Percentiles rank a stretch among this genome's conserved stretches.
Conservation (phyloP, 352 stramenopile species). For the Detonula confervacea region DNA sequence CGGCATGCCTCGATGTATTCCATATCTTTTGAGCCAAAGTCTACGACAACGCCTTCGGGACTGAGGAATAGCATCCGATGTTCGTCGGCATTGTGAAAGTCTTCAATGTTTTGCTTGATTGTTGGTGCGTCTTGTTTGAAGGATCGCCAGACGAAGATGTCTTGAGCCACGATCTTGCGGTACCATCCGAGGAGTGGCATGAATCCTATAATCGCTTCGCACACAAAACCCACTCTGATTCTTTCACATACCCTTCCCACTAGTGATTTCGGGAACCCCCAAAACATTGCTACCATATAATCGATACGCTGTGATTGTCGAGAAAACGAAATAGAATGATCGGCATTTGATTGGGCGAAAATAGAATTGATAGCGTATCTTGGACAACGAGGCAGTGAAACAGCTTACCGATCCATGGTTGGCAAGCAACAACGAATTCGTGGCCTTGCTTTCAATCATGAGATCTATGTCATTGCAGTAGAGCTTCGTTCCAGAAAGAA, state of each 20-base stretch:
- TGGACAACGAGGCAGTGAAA: no score
- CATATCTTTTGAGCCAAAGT: constrained; percentile 49
- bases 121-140: constrained; percentile 53
- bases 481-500: constrained; percentile 43
- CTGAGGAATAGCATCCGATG: constrained; percentile 55
- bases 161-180: constrained; percentile 52
- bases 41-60: constrained; percentile 52
- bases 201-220: constrained; percentile 46
- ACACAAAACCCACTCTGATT: constrained; percentile 46
- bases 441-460: constrained; percentile 38
- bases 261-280: constrained; percentile 35
- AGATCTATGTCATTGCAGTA: constrained; percentile 47
- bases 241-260: constrained; percentile 10
- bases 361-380: neutral
- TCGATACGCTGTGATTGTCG: constrained; percentile 31
- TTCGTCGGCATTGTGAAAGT: constrained; percentile 44
- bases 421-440: constrained; percentile 38
- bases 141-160: constrained; percentile 58
- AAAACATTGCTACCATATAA: constrained; percentile 62
- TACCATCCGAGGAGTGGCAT: constrained; percentile 60
- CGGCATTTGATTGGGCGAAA: no score
- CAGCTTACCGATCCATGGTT: constrained; percentile 49
- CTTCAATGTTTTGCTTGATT: constrained; percentile 49
- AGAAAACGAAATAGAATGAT: neutral
- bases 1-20: constrained; percentile 52